Conservation (phyloP, 495 filamentous ascomycete genomes). For the Thermochaetoides thermophila region DNA sequence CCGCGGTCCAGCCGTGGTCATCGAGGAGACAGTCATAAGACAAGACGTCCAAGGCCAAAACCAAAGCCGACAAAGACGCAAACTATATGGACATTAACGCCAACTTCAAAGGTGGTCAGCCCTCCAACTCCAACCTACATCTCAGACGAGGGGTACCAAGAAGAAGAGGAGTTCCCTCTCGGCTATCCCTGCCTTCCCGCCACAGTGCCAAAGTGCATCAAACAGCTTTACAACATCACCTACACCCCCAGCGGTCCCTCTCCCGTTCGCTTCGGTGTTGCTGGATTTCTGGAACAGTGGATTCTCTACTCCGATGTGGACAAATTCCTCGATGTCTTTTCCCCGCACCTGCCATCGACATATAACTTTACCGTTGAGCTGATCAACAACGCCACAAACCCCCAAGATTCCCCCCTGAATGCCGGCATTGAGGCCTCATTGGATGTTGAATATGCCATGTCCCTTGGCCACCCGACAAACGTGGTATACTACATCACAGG, state of each 20-base stretch:
- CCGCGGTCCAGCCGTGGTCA: conserved; percentile 8
- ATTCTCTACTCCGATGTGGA: conserved; percentile 44
- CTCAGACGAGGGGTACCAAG: no score
- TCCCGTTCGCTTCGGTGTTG: conserved; percentile 41
- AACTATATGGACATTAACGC: background rate
- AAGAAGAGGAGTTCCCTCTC: conserved; percentile 4
- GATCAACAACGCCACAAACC: conserved; percentile 44
- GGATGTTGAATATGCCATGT: conserved; percentile 54
- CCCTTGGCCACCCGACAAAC: conserved; percentile 42
- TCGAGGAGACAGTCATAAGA: conserved; percentile 1
- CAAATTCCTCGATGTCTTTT: conserved; percentile 36
- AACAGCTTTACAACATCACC: conserved; percentile 26
- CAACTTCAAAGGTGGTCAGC: background rate
- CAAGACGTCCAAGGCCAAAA: no score
- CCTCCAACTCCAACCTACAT: background rate
- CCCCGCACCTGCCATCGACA: conserved; percentile 24
- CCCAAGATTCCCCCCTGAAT: conserved; percentile 24
- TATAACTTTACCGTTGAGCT: conserved; percentile 48
- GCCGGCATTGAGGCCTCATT: conserved; percentile 51
- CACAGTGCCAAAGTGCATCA: conserved; percentile 23
- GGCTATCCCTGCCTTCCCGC: conserved; percentile 18
- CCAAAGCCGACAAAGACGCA: conserved; percentile 1
- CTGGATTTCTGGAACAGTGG: conserved; percentile 54
- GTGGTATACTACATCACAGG: conserved; percentile 53
- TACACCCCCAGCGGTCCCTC: conserved; percentile 14